phyloP scores from a whole-genome alignment of 352 stramenopile species.

The Pythium biforme region DNA sequence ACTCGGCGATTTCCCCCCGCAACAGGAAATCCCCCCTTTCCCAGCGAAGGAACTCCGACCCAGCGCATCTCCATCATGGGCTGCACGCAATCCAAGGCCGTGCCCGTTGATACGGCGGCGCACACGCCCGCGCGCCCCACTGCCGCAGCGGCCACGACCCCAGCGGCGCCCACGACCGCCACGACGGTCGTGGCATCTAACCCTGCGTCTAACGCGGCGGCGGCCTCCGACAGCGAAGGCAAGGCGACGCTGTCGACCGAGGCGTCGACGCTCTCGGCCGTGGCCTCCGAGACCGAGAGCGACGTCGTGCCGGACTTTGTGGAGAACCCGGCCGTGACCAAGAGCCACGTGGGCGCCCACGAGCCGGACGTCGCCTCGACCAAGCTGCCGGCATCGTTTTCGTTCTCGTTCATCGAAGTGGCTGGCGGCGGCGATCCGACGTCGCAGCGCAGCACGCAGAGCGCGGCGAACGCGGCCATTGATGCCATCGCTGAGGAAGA shows the following conservation, averaged over 20 bases:
- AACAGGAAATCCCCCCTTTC: slow-evolving; percentile 11
- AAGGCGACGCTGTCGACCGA: neutral
- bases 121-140: neutral
- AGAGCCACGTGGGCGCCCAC: slow-evolving; percentile 10
- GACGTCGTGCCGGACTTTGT: slow-evolving; percentile 57
- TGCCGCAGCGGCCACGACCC: neutral
- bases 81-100: slow-evolving; percentile 60
- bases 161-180: neutral
- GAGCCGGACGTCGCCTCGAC: slow-evolving; percentile 12
- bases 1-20: slow-evolving; percentile 14
- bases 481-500: slow-evolving; percentile 23
- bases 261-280: neutral
- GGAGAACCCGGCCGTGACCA: slow-evolving; percentile 22
- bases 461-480: slow-evolving; percentile 12
- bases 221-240: neutral
- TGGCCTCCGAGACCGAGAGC: slow-evolving; percentile 39
- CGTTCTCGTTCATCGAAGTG: slow-evolving; percentile 74
- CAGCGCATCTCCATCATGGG: slow-evolving; percentile 36
- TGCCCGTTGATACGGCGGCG: slow-evolving; percentile 12
- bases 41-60: neutral
- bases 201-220: neutral
- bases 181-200: neutral
- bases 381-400: slow-evolving; percentile 44
- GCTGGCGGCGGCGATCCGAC: slow-evolving; percentile 19
- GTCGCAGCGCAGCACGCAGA: slow-evolving; percentile 12